phyloP scores from a whole-genome alignment of 805 yeast genomes.

The Scheffersomyces stipitis region DNA sequence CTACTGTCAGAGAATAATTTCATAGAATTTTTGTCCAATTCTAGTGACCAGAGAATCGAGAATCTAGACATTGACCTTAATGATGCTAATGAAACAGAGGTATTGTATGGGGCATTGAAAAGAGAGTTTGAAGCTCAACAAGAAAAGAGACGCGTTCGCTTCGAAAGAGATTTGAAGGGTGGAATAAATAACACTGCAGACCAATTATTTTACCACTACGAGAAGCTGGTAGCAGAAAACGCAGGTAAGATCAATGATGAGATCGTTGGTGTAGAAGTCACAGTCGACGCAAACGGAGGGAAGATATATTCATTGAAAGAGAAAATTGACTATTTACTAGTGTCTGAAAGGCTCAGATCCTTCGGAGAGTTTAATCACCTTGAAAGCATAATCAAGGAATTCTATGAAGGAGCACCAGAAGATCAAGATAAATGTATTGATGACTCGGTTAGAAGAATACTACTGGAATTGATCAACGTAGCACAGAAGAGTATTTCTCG shows the following conservation, averaged over 20 bases:
- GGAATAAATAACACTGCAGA: conserved; percentile 11
- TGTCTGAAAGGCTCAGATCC: too few species aligned
- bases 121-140: conserved; percentile 19
- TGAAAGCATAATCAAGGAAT: too few species aligned
- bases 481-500: neutral
- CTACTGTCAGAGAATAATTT: conserved; percentile 19
- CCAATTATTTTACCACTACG: conserved; percentile 12
- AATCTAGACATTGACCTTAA: conserved; percentile 18
- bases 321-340: neutral
- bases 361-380: too few species aligned
- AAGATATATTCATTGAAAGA: neutral
- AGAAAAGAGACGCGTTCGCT: conserved; percentile 7
- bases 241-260: neutral
- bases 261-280: neutral
- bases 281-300: neutral
- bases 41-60: conserved; percentile 30
- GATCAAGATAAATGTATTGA: too few species aligned
- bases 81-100: conserved; percentile 22
- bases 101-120: conserved; percentile 28
- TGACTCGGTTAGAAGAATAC: neutral
- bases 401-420: too few species aligned
- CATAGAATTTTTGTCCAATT: conserved; percentile 11
- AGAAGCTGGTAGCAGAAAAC: conserved; percentile 1
- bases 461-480: neutral
- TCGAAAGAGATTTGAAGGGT: conserved; percentile 12